Conservation (phyloP, 768 basidiomycete species). For the Myochromella boudieri region DNA sequence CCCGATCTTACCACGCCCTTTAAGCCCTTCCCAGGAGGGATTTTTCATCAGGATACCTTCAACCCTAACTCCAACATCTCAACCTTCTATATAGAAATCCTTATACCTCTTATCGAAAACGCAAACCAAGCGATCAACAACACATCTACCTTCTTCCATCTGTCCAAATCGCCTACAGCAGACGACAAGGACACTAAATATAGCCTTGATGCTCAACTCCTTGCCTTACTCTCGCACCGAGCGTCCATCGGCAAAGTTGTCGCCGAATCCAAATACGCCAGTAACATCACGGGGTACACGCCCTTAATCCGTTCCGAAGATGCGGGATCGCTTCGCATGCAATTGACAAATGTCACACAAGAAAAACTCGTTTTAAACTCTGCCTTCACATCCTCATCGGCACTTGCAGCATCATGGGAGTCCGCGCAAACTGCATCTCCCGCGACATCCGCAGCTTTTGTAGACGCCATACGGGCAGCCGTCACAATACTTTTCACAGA, state of each 20-base stretch:
- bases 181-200: constrained; percentile 5
- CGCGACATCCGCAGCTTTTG: background rate
- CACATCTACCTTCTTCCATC: constrained; percentile 12
- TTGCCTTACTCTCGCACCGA: constrained; percentile 12
- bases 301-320: constrained; percentile 5
- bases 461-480: constrained; percentile 1
- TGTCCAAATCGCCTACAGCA: background rate
- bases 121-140: background rate
- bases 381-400: background rate
- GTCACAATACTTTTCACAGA: constrained; percentile 5
- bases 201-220: constrained; percentile 9
- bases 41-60: constrained; percentile 15
- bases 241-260: constrained; percentile 14
- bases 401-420: constrained; percentile 4
- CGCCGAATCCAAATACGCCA: constrained; percentile 11
- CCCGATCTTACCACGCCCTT: constrained; percentile 6
- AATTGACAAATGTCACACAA: constrained; percentile 11
- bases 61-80: constrained; percentile 7
- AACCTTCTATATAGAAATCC: constrained; percentile 10
- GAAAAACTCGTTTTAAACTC: constrained; percentile 7
- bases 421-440: background rate
- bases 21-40: constrained; percentile 8
- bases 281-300: constrained; percentile 2
- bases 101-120: constrained; percentile 7
- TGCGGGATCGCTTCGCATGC: background rate